A percentile compares a stretch with the other conserved stretches of the same genome.
These are phyloP conservation scores for Syzygium jambos DNA, from an alignment of 345 rosid genomes.

Conservation along the genomic window DNA sequence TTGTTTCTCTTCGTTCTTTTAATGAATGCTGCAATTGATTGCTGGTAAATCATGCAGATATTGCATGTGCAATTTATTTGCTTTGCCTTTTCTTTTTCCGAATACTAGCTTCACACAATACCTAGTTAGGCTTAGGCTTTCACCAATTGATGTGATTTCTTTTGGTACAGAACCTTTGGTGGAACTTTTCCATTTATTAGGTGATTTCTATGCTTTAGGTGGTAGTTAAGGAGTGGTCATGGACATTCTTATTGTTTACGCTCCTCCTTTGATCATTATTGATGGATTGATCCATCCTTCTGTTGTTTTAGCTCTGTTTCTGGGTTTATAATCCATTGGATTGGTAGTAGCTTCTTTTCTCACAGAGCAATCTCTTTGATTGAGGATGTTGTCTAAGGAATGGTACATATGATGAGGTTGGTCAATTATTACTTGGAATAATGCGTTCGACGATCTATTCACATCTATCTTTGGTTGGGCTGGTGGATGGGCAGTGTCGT, in stretches of 20 bases:
- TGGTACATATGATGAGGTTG: background rate
- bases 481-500: background rate
- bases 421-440: background rate
- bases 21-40: background rate
- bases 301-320: background rate
- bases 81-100: background rate
- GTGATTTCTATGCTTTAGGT: background rate
- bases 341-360: too few species aligned
- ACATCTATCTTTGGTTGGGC: background rate
- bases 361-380: too few species aligned
- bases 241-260: background rate
- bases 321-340: background rate
- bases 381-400: background rate
- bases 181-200: background rate
- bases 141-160: background rate
- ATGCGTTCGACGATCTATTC: background rate
- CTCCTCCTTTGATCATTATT: slow-evolving; percentile 46
- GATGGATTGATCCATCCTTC: background rate
- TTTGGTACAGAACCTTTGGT: background rate
- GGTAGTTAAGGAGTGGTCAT: background rate
- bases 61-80: background rate
- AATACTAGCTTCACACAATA: background rate
- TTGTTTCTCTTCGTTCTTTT: background rate
- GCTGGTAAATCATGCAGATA: background rate
- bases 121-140: background rate